Evolutionary conservation across 768 basidiomycete species (phyloP).

Genomic region (Saitozyma sp.): DNA sequence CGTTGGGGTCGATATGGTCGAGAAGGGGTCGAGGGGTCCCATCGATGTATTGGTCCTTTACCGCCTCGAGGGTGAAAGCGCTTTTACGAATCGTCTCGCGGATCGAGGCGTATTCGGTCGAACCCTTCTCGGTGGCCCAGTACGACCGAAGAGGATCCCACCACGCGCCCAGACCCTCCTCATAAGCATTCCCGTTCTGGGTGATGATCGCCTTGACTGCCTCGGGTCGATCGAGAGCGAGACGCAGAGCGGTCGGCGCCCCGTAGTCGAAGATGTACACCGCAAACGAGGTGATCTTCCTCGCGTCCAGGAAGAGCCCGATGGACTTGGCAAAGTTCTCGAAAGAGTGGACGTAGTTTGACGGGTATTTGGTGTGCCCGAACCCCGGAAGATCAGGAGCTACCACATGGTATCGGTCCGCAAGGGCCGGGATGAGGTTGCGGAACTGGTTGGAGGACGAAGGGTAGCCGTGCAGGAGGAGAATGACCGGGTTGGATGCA

Average conservation of each 20-base stretch:
- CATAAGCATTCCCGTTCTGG: slow-evolving; percentile 60
- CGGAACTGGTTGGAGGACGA: slow-evolving; percentile 59
- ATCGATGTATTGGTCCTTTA: slow-evolving; percentile 9
- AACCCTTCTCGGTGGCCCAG: slow-evolving; percentile 14
- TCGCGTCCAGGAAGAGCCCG: slow-evolving; percentile 55
- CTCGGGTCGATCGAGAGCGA: slow-evolving; percentile 56
- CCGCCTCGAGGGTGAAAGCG: slow-evolving; percentile 44
- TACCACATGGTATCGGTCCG: slow-evolving; percentile 55
- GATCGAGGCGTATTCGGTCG: neutral
- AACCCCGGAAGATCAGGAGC: slow-evolving; percentile 62
- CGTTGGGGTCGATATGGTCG: slow-evolving; percentile 45
- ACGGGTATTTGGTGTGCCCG: slow-evolving; percentile 58
- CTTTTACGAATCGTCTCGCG: slow-evolving; percentile 43
- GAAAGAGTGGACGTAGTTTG: slow-evolving; percentile 53
- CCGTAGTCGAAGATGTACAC: slow-evolving; percentile 62
- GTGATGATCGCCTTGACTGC: slow-evolving; percentile 56
- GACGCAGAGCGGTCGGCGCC: slow-evolving; percentile 43
- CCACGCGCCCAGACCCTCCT: slow-evolving; percentile 56
- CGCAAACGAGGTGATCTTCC: slow-evolving; percentile 55
- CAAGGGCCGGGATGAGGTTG: slow-evolving; percentile 57
- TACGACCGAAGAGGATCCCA: slow-evolving; percentile 47
- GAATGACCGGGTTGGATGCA: slow-evolving; percentile 33
- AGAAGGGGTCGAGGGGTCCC: slow-evolving; percentile 54
- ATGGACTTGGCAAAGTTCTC: slow-evolving; percentile 55
- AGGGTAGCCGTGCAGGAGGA: slow-evolving; percentile 61